Evolutionary conservation across 345 rosid genomes (phyloP), one percentile per base, ranked within the genome.

Genomic region (Gynandropsis gynandra): DNA sequence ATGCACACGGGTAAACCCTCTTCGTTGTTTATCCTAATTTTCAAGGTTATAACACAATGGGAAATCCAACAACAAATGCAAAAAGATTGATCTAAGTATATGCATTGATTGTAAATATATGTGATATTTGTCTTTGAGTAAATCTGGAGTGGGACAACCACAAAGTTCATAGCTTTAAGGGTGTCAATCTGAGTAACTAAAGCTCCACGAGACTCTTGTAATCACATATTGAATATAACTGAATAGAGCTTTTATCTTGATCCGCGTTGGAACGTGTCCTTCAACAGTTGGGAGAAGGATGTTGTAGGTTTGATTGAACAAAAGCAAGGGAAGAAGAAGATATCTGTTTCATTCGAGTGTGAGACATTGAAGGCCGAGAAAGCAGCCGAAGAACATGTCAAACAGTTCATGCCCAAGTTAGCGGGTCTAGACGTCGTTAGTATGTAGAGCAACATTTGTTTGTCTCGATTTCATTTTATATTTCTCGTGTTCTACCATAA

Each of bases 311-410:
- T 87, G 81, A 76, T 81, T 42, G 93, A 87, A 62, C 36, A 76
- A 44, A 68, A 72, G 35, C 76, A 79, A 7, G 79, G 78, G 56
- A 79, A 78, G 78, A 79, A 65, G 68, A 82, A 81, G 73, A 69
- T 85, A 27, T 39, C 42, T 31, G 61, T 92, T 61, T 79, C 80
- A 4, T 87, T 92, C 35, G 93, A 74, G 68, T 87, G 98, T 19
- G 93, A 85, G 74, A 92, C 97, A 21, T 68, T 87, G 68, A 92
- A 92, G 77, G 81, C 98, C 12, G 98, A 79, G 9, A 48, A 82
- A 52, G 93, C 84, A 54, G 98, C 98, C 10, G 97, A 82, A 66
- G 95, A 85, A 13, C 97, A 87, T 71, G 76, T 85, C 60, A 72
- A 59, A 62, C 74, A 71, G 70, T 92, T 72, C 71, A 82, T 85